A percentile compares a stretch with the other conserved stretches of the same genome.
These are phyloP conservation scores for Tuber aestivum DNA, from an alignment of 495 filamentous ascomycete species.

Conservation along the genomic window DNA sequence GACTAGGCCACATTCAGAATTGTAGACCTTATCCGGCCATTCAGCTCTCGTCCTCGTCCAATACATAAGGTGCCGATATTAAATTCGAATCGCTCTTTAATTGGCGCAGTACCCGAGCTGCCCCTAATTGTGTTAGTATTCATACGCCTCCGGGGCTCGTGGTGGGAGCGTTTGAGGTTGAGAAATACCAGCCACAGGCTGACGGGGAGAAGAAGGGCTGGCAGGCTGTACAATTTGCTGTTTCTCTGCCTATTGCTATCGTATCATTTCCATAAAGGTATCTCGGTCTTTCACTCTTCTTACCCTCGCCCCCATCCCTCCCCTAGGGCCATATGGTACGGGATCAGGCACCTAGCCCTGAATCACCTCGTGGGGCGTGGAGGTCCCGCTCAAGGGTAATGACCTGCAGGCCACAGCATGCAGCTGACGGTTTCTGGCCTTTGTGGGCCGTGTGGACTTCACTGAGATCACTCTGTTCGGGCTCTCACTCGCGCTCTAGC, in stretches of 20 bases:
- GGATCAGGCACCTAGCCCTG: no score
- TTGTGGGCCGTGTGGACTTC: no score
- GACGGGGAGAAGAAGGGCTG: background rate
- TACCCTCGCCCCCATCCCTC: no score
- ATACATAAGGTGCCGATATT: background rate
- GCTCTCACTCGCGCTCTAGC: no score
- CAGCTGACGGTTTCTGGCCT: no score
- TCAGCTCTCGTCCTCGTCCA: background rate
- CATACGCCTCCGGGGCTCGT: background rate
- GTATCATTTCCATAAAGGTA: background rate
- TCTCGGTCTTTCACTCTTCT: no score
- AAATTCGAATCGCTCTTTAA: background rate
- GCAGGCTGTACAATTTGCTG: background rate
- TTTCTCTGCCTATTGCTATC: background rate
- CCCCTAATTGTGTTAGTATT: background rate
- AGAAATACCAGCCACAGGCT: background rate
- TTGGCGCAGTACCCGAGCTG: background rate
- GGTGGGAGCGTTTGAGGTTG: background rate
- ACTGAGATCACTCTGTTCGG: no score
- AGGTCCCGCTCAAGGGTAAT: no score
- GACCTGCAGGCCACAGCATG: no score
- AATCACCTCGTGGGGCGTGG: no score
- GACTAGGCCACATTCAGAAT: background rate
- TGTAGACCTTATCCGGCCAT: fast-evolving
- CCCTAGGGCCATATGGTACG: no score